A percentile compares a stretch with the other conserved stretches of the same genome.
These are phyloP conservation scores for Suhomyces anneliseae DNA, from an alignment of 1,139 yeast species.

Conservation along the genomic window DNA sequence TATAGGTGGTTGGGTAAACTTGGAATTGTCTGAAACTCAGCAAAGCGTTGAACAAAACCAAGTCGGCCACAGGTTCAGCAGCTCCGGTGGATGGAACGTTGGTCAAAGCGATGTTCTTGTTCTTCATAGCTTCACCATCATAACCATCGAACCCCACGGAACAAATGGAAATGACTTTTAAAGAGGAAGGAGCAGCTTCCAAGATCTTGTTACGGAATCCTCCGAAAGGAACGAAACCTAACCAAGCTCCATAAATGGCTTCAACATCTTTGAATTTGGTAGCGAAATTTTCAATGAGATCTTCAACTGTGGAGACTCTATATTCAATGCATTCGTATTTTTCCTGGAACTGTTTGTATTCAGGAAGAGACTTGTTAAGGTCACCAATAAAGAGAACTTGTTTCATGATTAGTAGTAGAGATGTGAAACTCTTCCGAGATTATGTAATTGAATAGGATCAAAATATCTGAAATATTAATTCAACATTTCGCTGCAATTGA, in stretches of 20 bases:
- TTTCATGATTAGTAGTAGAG: conserved; percentile 5
- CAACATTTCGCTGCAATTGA: too few relatives aligned
- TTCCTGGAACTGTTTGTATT: conserved; percentile 18
- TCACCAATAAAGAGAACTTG: conserved; percentile 27
- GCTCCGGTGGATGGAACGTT: conserved; percentile 66
- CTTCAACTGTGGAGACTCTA: conserved; percentile 18
- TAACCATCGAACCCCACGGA: conserved; percentile 71
- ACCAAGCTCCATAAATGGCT: conserved; percentile 68
- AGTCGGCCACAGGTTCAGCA: conserved; percentile 76
- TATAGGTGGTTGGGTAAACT: conserved; percentile 45
- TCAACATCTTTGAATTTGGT: conserved; percentile 40
- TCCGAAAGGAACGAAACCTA: conserved; percentile 51
- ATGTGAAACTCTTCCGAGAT: too few relatives aligned
- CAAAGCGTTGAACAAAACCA: conserved; percentile 60
- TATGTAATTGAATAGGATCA: too few relatives aligned
- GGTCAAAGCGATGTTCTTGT: conserved; percentile 54
- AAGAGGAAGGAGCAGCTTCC: conserved; percentile 48
- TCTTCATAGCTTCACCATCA: conserved; percentile 43
- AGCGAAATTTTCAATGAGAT: conserved; percentile 30
- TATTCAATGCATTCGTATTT: conserved; percentile 22
- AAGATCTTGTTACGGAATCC: conserved; percentile 50
- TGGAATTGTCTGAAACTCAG: conserved; percentile 63
- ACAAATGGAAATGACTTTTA: conserved; percentile 62
- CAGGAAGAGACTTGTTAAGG: conserved; percentile 20
- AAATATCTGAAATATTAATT: too few relatives aligned